Percentiles rank a stretch among this genome's conserved stretches.
These are phyloP conservation scores for Borealophlyctis nickersoniae DNA, from an alignment of 192 early-diverging fungal species.

Conservation along the genomic window DNA sequence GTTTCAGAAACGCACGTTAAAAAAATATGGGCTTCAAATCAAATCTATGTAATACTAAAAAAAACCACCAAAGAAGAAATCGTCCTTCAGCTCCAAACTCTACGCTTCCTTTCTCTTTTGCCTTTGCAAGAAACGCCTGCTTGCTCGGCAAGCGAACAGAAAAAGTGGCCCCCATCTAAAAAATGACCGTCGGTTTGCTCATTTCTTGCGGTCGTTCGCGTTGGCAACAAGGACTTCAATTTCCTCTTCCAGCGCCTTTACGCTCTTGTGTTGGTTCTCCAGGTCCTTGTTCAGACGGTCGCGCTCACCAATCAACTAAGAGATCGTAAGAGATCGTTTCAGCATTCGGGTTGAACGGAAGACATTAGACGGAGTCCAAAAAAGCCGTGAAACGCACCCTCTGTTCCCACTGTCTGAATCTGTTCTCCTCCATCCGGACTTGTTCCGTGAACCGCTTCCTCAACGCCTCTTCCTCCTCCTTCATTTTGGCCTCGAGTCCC, in stretches of 20 bases:
- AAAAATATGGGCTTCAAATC: too few relatives aligned
- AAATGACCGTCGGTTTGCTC: slow-evolving; percentile 5
- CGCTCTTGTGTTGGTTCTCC: slow-evolving; percentile 81
- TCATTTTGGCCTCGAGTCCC: slow-evolving; percentile 84
- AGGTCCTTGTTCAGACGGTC: slow-evolving; percentile 99
- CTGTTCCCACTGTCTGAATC: slow-evolving; percentile 99
- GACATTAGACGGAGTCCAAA: slow-evolving; percentile 15
- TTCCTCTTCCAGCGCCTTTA: slow-evolving; percentile 91
- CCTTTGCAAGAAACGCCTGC: too few relatives aligned
- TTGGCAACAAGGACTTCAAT: slow-evolving; percentile 50
- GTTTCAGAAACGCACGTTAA: too few relatives aligned
- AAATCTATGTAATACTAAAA: too few relatives aligned
- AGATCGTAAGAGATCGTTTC: too few relatives aligned
- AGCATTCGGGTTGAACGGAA: too few relatives aligned
- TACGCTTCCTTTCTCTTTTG: too few relatives aligned
- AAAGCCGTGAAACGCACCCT: slow-evolving; percentile 27
- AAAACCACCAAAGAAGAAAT: too few relatives aligned
- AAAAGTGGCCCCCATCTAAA: slow-evolving; percentile 4
- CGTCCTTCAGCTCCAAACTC: too few relatives aligned
- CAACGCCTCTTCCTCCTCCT: slow-evolving; percentile 95
- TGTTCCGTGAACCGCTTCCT: slow-evolving; percentile 97
- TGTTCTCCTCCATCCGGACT: slow-evolving; percentile 92
- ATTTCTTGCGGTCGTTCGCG: slow-evolving; percentile 40
- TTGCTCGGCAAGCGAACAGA: slow-evolving; percentile 1
- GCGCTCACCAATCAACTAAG: slow-evolving; percentile 93